Evolutionary conservation across 2,329 filamentous ascomycete species (phyloP), one percentile per base, ranked within the genome.

Genomic region (Drechslerella dactyloides): DNA sequence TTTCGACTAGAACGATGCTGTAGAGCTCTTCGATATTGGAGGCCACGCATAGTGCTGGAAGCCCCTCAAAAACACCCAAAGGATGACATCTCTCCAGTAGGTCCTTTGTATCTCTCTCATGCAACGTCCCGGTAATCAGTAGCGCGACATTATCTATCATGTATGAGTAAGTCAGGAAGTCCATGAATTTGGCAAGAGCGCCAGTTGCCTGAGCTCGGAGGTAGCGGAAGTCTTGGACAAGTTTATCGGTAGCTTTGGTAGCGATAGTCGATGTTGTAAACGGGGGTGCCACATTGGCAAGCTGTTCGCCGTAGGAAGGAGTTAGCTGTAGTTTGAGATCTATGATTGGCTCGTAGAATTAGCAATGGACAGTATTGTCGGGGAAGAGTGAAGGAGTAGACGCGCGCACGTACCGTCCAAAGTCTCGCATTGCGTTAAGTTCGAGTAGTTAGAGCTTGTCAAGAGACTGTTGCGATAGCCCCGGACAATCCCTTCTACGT

Each of bases 111-210:
- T 99, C 94, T 79, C 94, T 87, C 82, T 99, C 96, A 82, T 99
- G 94, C 30, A 99, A 86, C 11, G 94, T 99, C 74, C 94, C 94
- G 21, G 94, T 99, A 81, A 99, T 99, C 78, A 99, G 87, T 44
- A 99, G 88, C 42, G 96, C 94, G 59, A 99, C 92, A 78, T 99
- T 99, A 82, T 99, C 94, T 81, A 99, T 99, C 94, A 99, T 99
- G 84, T 99, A 99, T 74, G 93, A 93, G 80, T 99, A 99, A 0
- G 94, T 99, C 73, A 99, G 84, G 81, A 96, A 99, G 81, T 97
- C 92, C 86, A 99, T 92, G 81, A 99, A 99, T 79, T 91, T 92
- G 74, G 93, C 89, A 40, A 97, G 87, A 0, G 92, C 91, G 15
- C 94, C 94, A 1, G 91, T 91, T 27, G 93, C 90, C 79, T 99